Evolutionary conservation across 768 basidiomycete species (phyloP).

Genomic region (Tephrocybe sp.): DNA sequence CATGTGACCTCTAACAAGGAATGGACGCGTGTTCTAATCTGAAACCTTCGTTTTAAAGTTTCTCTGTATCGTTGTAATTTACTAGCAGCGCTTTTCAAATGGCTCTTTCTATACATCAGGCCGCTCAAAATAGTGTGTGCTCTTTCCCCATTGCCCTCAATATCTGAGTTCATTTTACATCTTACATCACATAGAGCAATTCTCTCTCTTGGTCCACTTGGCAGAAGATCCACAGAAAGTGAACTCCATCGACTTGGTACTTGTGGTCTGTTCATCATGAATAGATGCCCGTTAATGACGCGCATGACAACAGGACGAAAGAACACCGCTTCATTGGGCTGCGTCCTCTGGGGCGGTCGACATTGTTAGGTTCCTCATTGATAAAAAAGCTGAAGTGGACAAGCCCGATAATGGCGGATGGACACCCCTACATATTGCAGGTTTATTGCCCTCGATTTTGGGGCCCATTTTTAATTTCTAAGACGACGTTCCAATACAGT

Average conservation of each 20-base stretch:
- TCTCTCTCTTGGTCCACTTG: slow-evolving; percentile 69
- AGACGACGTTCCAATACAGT: slow-evolving; percentile 41
- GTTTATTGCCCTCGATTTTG: slow-evolving; percentile 31
- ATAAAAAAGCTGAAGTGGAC: slow-evolving; percentile 69
- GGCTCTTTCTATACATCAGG: slow-evolving; percentile 54
- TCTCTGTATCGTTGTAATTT: no score
- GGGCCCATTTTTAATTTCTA: slow-evolving; percentile 10
- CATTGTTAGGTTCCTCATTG: slow-evolving; percentile 66
- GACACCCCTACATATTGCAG: slow-evolving; percentile 80
- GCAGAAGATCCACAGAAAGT: slow-evolving; percentile 61
- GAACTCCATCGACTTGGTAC: slow-evolving; percentile 63
- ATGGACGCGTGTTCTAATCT: no score
- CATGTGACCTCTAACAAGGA: no score
- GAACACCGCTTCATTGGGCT: slow-evolving; percentile 87
- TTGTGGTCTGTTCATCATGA: slow-evolving; percentile 8
- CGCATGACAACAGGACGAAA: slow-evolving; percentile 54
- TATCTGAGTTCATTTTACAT: background rate
- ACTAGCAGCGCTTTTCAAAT: slow-evolving; percentile 1
- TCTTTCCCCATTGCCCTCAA: background rate
- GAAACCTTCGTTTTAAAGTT: no score
- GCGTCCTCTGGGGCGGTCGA: slow-evolving; percentile 72
- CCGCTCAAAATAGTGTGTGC: slow-evolving; percentile 69
- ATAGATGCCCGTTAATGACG: background rate
- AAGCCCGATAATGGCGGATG: slow-evolving; percentile 67
- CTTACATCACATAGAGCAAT: slow-evolving; percentile 51